Evolutionary conservation across 2,329 filamentous ascomycete genomes (phyloP).

Genomic region (Phaeosphaeria sp.): DNA sequence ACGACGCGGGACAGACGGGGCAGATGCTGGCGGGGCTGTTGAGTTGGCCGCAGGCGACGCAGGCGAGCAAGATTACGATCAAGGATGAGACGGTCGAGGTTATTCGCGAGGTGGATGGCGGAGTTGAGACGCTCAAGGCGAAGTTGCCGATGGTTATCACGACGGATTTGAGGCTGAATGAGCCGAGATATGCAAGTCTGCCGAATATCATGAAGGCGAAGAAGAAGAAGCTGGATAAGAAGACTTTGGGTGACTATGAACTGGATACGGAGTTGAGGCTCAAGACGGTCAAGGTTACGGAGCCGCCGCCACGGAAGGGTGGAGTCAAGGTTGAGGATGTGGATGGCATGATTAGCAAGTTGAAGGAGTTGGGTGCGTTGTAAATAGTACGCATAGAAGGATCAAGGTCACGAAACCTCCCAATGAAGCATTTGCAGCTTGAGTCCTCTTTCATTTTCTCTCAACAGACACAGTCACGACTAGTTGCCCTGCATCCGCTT

Average conservation of each 20-base stretch:
- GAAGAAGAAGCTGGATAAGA: slow-evolving; percentile 98
- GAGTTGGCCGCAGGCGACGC: slow-evolving; percentile 93
- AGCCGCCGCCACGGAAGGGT: slow-evolving; percentile 86
- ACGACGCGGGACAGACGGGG: slow-evolving; percentile 93
- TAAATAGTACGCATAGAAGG: slow-evolving; percentile 45
- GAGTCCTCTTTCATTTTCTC: too few relatives aligned
- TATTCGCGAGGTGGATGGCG: slow-evolving; percentile 92
- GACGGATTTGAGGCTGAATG: slow-evolving; percentile 91
- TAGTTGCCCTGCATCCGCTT: slow-evolving; percentile 54
- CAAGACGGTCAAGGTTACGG: slow-evolving; percentile 88
- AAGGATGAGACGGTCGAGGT: slow-evolving; percentile 75
- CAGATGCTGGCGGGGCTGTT: slow-evolving; percentile 96
- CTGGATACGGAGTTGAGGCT: slow-evolving; percentile 76
- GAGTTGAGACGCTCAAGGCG: slow-evolving; percentile 84
- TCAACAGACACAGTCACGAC: not conserved
- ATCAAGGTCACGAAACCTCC: not conserved
- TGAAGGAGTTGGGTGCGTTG: slow-evolving; percentile 95
- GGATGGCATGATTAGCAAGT: slow-evolving; percentile 87
- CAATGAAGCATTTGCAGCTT: not conserved
- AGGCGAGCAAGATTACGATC: slow-evolving; percentile 85
- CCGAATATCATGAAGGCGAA: slow-evolving; percentile 99
- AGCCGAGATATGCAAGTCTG: slow-evolving; percentile 92
- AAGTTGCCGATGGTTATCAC: slow-evolving; percentile 93
- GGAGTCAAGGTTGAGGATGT: slow-evolving; percentile 98
- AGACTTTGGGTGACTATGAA: slow-evolving; percentile 77